phyloP scores from a whole-genome alignment of 805 yeast genomes.

The Cyberlindnera nakhonratchasimensis region DNA sequence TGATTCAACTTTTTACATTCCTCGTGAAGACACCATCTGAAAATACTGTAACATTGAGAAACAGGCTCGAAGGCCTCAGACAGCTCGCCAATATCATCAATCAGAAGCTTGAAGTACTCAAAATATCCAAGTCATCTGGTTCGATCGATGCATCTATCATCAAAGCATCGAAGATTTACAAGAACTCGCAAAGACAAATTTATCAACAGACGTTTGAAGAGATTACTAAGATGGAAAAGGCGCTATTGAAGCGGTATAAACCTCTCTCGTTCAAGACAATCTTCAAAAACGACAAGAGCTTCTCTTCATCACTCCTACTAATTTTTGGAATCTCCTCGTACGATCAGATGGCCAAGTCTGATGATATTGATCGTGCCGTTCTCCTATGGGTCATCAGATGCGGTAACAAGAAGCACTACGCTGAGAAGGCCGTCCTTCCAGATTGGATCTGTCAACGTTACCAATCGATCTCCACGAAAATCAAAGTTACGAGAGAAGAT shows the following conservation, averaged over 20 bases:
- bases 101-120: slow-evolving; percentile 42
- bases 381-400: slow-evolving; percentile 62
- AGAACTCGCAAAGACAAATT: slow-evolving; percentile 45
- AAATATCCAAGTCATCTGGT: slow-evolving; percentile 27
- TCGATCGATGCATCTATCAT: slow-evolving; percentile 25
- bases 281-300: slow-evolving; percentile 50
- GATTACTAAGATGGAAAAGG: slow-evolving; percentile 44
- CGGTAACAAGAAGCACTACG: slow-evolving; percentile 40
- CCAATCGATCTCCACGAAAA: slow-evolving; percentile 33
- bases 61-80: slow-evolving; percentile 57
- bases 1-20: slow-evolving; percentile 52
- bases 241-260: slow-evolving; percentile 40
- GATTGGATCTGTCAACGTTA: slow-evolving; percentile 46
- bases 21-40: slow-evolving; percentile 52
- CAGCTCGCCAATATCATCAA: slow-evolving; percentile 50
- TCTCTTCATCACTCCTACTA: slow-evolving; percentile 51
- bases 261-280: slow-evolving; percentile 53
- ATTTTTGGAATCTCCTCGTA: slow-evolving; percentile 55
- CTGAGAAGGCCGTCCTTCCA: slow-evolving; percentile 36
- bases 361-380: slow-evolving; percentile 55
- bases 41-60: slow-evolving; percentile 43
- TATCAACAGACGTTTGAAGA: slow-evolving; percentile 44
- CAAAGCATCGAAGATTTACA: slow-evolving; percentile 42
- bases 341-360: slow-evolving; percentile 45
- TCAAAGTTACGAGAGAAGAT: slow-evolving; percentile 47